A percentile compares a stretch with the other conserved stretches of the same genome.
Evolutionary conservation across 2,329 filamentous ascomycete genomes (phyloP).

Genomic region (Paradendryphiella salina): DNA sequence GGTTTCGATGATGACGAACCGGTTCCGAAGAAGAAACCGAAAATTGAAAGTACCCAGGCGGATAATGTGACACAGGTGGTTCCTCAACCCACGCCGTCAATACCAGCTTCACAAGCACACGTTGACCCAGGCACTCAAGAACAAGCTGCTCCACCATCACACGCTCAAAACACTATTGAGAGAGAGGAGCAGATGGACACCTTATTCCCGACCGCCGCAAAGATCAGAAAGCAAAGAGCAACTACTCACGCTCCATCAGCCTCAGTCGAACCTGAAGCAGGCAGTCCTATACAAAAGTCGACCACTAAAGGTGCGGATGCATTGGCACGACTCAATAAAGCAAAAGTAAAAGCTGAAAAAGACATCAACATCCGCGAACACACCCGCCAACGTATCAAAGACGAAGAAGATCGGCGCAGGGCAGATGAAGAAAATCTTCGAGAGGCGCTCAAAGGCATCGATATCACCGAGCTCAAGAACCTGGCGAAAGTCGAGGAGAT

Average conservation of each 20-base stretch:
- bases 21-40: slow-evolving; percentile 33
- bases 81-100: slow-evolving; percentile 3
- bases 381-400: slow-evolving; percentile 55
- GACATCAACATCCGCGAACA: slow-evolving; percentile 63
- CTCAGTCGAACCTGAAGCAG: slow-evolving; percentile 43
- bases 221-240: slow-evolving; percentile 73
- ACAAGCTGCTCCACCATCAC: slow-evolving; percentile 32
- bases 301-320: slow-evolving; percentile 41
- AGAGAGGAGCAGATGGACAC: slow-evolving; percentile 65
- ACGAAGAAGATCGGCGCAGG: slow-evolving; percentile 56
- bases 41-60: slow-evolving; percentile 33
- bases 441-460: slow-evolving; percentile 63
- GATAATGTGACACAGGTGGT: slow-evolving; percentile 30
- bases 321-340: slow-evolving; percentile 46
- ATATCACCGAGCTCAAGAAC: slow-evolving; percentile 72
- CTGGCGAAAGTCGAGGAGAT: slow-evolving; percentile 79
- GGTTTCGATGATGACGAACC: slow-evolving; percentile 66
- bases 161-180: slow-evolving; percentile 46
- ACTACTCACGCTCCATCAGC: slow-evolving; percentile 35
- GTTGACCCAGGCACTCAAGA: slow-evolving; percentile 28
- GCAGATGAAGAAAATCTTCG: slow-evolving; percentile 67
- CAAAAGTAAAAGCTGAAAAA: slow-evolving; percentile 53
- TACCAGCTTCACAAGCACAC: slow-evolving; percentile 16
- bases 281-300: slow-evolving; percentile 37
- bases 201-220: slow-evolving; percentile 75